Conservation (phyloP, 257 asterid genomes). For the Solanum ossicruentum region DNA sequence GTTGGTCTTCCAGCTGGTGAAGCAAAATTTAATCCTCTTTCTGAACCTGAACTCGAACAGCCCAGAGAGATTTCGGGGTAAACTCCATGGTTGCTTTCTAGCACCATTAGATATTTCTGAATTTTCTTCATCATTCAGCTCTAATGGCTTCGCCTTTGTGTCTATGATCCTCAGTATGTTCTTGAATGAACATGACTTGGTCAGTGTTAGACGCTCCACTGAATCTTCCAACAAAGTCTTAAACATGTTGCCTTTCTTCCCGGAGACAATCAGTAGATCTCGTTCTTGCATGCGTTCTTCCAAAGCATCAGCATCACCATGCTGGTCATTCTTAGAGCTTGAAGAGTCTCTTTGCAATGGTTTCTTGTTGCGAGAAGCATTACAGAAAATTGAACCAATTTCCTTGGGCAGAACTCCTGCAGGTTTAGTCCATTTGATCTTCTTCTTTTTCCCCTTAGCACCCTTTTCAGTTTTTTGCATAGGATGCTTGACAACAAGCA, state of each 20-base stretch:
- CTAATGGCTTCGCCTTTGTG: neutral
- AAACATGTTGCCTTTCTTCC: neutral
- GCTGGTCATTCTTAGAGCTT: neutral
- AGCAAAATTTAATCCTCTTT: conserved; percentile 2
- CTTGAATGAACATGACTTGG: conserved; percentile 4
- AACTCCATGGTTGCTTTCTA: neutral
- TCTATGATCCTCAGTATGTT: neutral
- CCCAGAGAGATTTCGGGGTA: conserved; percentile 1
- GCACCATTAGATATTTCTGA: neutral
- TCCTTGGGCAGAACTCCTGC: neutral
- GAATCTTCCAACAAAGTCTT: neutral
- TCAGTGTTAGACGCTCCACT: neutral
- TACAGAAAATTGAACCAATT: conserved; percentile 10
- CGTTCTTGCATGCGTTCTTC: neutral
- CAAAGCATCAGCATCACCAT: neutral
- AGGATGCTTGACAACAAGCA: neutral
- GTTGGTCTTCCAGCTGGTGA: conserved; percentile 13
- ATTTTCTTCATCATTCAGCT: neutral
- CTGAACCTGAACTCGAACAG: conserved; percentile 1
- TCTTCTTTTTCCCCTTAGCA: neutral
- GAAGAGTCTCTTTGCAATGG: neutral
- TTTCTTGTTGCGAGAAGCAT: conserved; percentile 13
- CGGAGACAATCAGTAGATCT: neutral
- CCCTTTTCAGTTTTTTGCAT: neutral
- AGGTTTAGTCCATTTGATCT: neutral